Percentiles rank a stretch among this genome's conserved stretches.
Evolutionary conservation across 352 stramenopile genomes (phyloP).

Genomic region (Pythium brachiatum): DNA sequence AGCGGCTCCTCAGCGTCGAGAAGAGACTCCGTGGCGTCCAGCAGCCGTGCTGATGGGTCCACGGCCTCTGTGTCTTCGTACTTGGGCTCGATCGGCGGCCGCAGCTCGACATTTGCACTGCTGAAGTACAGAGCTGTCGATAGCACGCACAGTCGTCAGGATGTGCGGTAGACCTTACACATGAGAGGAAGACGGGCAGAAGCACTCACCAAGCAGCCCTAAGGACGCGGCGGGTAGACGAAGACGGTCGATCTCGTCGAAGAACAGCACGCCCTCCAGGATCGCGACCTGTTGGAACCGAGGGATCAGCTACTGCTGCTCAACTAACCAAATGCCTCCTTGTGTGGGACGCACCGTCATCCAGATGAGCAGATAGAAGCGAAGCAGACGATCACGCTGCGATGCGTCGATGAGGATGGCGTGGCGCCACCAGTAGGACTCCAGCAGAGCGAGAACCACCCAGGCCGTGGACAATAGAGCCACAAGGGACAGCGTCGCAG

Average conservation of each 20-base stretch:
- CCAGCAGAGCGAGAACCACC: slow-evolving; percentile 10
- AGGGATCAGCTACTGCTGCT: neutral
- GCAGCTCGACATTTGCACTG: neutral
- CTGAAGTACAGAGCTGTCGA: slow-evolving; percentile 11
- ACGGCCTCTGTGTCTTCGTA: neutral
- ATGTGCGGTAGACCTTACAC: no score
- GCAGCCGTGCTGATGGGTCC: neutral
- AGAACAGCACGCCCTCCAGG: slow-evolving; percentile 18
- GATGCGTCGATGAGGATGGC: slow-evolving; percentile 11
- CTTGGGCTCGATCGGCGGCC: slow-evolving; percentile 2
- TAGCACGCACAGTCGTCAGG: neutral
- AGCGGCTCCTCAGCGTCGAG: neutral
- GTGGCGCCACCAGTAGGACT: slow-evolving; percentile 25
- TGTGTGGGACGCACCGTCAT: slow-evolving; percentile 1
- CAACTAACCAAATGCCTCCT: neutral
- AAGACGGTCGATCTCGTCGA: slow-evolving; percentile 17
- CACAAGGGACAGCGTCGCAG: neutral
- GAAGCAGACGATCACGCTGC: neutral
- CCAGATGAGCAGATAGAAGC: slow-evolving; percentile 9
- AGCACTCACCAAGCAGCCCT: slow-evolving; percentile 12
- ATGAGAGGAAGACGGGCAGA: neutral
- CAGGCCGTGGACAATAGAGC: slow-evolving; percentile 10
- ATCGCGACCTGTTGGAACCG: slow-evolving; percentile 7
- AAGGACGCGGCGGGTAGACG: neutral
- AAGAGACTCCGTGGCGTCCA: slow-evolving; percentile 16